Evolutionary conservation across 2,329 filamentous ascomycete species (phyloP).

Genomic region (Curvularia sp.): DNA sequence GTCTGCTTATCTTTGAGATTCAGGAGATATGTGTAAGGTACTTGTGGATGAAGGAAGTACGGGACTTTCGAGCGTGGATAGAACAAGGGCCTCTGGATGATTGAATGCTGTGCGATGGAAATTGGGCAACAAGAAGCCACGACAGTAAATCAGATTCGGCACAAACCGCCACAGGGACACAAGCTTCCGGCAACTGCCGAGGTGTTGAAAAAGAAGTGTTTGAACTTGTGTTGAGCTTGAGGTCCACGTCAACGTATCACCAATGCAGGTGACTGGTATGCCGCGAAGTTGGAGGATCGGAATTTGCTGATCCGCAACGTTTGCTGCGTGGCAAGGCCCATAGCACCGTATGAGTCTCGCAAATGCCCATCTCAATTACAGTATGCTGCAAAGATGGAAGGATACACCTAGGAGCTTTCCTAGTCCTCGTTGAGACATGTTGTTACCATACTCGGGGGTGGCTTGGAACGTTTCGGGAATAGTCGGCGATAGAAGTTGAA

Average conservation of each 20-base stretch:
- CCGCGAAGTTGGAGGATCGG: neutral
- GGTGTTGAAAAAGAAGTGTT: neutral
- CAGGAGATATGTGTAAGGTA: slow-evolving; percentile 51
- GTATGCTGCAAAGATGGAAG: neutral
- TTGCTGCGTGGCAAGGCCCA: slow-evolving; percentile 7
- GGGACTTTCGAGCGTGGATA: slow-evolving; percentile 47
- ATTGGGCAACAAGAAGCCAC: neutral
- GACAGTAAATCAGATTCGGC: neutral
- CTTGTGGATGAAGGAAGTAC: slow-evolving; percentile 51
- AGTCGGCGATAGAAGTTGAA: slow-evolving; percentile 13
- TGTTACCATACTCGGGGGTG: slow-evolving; percentile 2
- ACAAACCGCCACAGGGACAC: neutral
- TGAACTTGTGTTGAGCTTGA: neutral
- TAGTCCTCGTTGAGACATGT: neutral
- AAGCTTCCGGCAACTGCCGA: neutral
- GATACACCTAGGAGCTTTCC: neutral
- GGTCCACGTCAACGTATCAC: neutral
- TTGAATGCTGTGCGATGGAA: slow-evolving; percentile 20
- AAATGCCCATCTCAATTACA: neutral
- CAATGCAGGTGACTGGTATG: neutral
- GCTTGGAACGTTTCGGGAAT: slow-evolving; percentile 23
- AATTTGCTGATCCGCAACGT: slow-evolving; percentile 1
- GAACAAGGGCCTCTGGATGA: slow-evolving; percentile 19
- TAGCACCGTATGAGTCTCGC: neutral
- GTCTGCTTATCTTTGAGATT: slow-evolving; percentile 50